A percentile compares a stretch with the other conserved stretches of the same genome.
Conservation (phyloP, 2,329 filamentous ascomycete genomes). For the Monilinia fructicola region DNA sequence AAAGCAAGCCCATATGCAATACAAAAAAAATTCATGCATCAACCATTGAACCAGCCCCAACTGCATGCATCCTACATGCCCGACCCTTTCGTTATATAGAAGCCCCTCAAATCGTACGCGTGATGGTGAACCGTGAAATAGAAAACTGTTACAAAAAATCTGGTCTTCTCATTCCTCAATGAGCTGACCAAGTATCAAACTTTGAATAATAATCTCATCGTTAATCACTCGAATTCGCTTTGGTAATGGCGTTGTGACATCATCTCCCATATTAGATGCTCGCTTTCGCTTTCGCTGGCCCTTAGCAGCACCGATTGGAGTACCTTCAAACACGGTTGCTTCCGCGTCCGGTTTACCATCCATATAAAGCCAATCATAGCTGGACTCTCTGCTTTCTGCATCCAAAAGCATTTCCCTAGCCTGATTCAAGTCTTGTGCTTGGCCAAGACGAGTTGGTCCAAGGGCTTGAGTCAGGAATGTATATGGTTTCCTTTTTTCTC, state of each 20-base stretch:
- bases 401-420: conserved; percentile 60
- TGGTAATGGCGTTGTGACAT: conserved; percentile 43
- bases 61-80: background rate
- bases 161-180: conserved; percentile 43
- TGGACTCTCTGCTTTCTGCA: conserved; percentile 46
- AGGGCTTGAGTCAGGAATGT: conserved; percentile 78
- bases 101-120: conserved; percentile 1
- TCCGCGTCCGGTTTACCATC: conserved; percentile 57
- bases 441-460: conserved; percentile 65
- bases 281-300: conserved; percentile 48
- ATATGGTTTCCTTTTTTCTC: conserved; percentile 67
- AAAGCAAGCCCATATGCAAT: background rate
- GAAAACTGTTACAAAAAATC: background rate
- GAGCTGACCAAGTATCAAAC: conserved; percentile 79
- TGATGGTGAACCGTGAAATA: background rate
- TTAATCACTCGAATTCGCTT: conserved; percentile 66
- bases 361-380: conserved; percentile 78
- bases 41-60: background rate
- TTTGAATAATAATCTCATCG: conserved; percentile 89
- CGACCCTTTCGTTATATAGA: background rate
- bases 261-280: conserved; percentile 39
- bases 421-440: conserved; percentile 64
- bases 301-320: conserved; percentile 30
- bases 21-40: background rate
- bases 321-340: conserved; percentile 40